These are phyloP conservation scores for Misopates orontium DNA, from an alignment of 257 asterid genomes.

Conservation along the genomic window DNA sequence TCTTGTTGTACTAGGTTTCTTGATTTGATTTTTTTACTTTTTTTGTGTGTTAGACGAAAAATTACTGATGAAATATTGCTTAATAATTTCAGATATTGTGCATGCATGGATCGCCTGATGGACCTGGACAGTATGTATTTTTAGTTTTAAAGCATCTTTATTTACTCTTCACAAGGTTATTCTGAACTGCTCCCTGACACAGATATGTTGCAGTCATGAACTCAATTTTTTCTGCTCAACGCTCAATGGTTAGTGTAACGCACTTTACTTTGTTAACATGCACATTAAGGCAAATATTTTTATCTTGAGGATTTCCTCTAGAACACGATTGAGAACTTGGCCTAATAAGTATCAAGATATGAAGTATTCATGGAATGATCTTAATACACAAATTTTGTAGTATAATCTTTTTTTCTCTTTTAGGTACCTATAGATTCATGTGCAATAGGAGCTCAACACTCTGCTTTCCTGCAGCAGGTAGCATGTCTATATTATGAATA, in stretches of 20 bases:
- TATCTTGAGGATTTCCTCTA: too few relatives aligned
- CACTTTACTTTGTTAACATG: neutral
- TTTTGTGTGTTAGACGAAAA: conserved; percentile 24
- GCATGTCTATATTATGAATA: conserved; percentile 12
- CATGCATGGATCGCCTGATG: conserved; percentile 96
- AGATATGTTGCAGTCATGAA: conserved; percentile 97
- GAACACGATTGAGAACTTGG: too few relatives aligned
- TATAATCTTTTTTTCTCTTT: conserved; percentile 24
- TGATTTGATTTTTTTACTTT: conserved; percentile 12
- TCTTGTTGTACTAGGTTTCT: conserved; percentile 11
- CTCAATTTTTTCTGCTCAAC: conserved; percentile 94
- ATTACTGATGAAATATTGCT: conserved; percentile 29
- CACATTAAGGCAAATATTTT: neutral
- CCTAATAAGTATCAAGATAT: neutral
- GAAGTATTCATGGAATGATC: neutral
- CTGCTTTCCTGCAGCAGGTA: conserved; percentile 98
- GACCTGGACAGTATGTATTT: conserved; percentile 85
- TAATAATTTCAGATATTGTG: conserved; percentile 74
- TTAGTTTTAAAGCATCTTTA: conserved; percentile 14
- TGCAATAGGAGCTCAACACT: conserved; percentile 78
- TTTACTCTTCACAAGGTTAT: conserved; percentile 11
- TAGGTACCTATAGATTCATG: conserved; percentile 94
- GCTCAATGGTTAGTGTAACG: conserved; percentile 58
- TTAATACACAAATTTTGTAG: neutral
- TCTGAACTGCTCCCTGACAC: conserved; percentile 37